Evolutionary conservation across 306 rosid species (phyloP).

Genomic region (Pterocarpus santalinus): DNA sequence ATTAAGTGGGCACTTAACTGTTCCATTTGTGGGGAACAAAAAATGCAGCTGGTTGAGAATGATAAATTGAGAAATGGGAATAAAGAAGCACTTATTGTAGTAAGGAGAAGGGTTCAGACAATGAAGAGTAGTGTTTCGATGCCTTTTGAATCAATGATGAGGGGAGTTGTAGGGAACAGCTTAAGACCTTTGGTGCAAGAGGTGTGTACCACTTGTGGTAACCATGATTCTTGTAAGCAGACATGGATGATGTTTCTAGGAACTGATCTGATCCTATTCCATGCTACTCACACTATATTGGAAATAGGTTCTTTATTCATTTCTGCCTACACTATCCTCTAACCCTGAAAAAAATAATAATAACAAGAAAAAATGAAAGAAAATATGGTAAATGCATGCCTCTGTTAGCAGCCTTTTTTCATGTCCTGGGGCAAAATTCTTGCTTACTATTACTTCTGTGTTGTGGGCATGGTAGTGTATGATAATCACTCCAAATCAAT

Average conservation of each 20-base stretch:
- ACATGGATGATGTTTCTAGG: conserved; percentile 91
- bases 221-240: conserved; percentile 75
- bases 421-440: conserved; percentile 13
- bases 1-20: conserved; percentile 35
- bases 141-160: conserved; percentile 88
- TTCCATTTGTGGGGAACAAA: conserved; percentile 16
- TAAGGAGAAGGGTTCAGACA: conserved; percentile 86
- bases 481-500: not conserved
- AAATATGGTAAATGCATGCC: conserved; percentile 12
- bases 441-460: conserved; percentile 8
- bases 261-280: conserved; percentile 85
- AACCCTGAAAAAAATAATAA: not conserved
- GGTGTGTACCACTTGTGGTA: conserved; percentile 88
- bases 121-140: conserved; percentile 83
- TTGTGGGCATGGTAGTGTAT: not conserved
- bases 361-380: not conserved
- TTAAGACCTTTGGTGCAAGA: conserved; percentile 84
- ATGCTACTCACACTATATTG: conserved; percentile 82
- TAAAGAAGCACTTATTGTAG: conserved; percentile 87
- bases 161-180: conserved; percentile 64
- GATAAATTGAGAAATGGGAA: conserved; percentile 89
- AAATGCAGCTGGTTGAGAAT: conserved; percentile 76
- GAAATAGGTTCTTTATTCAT: conserved; percentile 64
- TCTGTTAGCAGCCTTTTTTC: conserved; percentile 1
- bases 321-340: not conserved